Percentiles rank a stretch among this genome's conserved stretches.
These are phyloP conservation scores for peach (Prunus persica) DNA, from an alignment of 306 rosid genomes.

Conservation along the genomic window DNA sequence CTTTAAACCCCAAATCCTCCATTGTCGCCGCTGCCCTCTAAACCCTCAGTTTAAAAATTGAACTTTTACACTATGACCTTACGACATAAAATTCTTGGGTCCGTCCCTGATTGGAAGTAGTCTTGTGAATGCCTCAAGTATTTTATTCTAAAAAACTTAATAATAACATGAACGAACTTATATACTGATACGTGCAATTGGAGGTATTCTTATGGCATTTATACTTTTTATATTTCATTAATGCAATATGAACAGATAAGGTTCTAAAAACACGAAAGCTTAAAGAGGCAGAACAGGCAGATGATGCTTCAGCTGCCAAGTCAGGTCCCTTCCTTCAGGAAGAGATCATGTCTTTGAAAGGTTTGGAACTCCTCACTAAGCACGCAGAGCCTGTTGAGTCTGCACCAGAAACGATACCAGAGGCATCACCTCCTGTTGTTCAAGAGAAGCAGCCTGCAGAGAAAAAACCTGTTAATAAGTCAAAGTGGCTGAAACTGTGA, in stretches of 20 bases:
- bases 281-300: conserved; percentile 90
- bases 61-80: too few species aligned
- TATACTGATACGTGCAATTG: not conserved
- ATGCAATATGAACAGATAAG: conserved; percentile 50
- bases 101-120: too few species aligned
- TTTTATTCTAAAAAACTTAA: too few species aligned
- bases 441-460: conserved; percentile 63
- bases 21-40: too few species aligned
- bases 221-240: not conserved
- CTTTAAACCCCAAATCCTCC: too few species aligned
- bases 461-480: conserved; percentile 57
- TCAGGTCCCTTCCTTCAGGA: conserved; percentile 56
- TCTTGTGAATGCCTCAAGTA: too few species aligned
- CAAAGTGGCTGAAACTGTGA: conserved; percentile 88
- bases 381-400: conserved; percentile 40
- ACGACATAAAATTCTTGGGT: too few species aligned
- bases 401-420: conserved; percentile 27
- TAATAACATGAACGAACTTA: too few species aligned
- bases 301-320: conserved; percentile 30
- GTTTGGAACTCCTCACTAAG: conserved; percentile 36
- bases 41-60: too few species aligned
- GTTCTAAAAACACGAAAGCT: conserved; percentile 72
- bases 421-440: conserved; percentile 39
- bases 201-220: not conserved
- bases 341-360: conserved; percentile 65